Base-by-base conservation (phyloP, 75 land plant species). In the Sequoia sempervirens region DNA sequence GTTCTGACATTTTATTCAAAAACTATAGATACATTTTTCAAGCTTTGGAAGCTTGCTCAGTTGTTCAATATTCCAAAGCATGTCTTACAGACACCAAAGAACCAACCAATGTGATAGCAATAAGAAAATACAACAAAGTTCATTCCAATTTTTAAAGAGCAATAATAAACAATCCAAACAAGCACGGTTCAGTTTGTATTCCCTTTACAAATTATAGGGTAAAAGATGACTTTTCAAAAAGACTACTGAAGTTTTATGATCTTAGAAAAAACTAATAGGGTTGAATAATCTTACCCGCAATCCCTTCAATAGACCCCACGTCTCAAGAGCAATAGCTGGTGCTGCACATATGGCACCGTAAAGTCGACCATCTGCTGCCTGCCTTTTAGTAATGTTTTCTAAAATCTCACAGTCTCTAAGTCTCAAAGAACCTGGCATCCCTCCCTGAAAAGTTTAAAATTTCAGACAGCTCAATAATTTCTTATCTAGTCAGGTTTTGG, bases 291-390 rank as follows among this genome's bases (percentile, higher is more conserved):
- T 82, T 79, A 92, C 96, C 82, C 85, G 91, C 75, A 91, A 80
- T 13, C 91, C 94, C 56, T 94, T 88, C 70, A 94, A 82, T 72
- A 94, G 28, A 47, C 94, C 95, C 95, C 94, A 92, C 17, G 86
- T 45, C 28, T 89, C 92, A 30, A 93, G 91, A 20, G 84, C 91
- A 53, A 89, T 86, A 40, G 95, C 95, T 66, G 95, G 93, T n/a
- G 93, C 87, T 6, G 95, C 92, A 83, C 94, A 93, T 13, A 92
- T 85, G 17, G 91, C 95, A 81, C 90, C 91, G 88, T 89, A 89
- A 75, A 88, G 85, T 30, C 90, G 87, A n/a, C 89, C 91, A 36
- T 92, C 89, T 26, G 85, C 83, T 37, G 87, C 92, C 32, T 92
- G 94, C 82, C 85, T 90, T 82, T 85, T 86, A 64, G 88, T 86